Evolutionary conservation across 768 basidiomycete species (phyloP).

Genomic region (Tulasnella calospora): DNA sequence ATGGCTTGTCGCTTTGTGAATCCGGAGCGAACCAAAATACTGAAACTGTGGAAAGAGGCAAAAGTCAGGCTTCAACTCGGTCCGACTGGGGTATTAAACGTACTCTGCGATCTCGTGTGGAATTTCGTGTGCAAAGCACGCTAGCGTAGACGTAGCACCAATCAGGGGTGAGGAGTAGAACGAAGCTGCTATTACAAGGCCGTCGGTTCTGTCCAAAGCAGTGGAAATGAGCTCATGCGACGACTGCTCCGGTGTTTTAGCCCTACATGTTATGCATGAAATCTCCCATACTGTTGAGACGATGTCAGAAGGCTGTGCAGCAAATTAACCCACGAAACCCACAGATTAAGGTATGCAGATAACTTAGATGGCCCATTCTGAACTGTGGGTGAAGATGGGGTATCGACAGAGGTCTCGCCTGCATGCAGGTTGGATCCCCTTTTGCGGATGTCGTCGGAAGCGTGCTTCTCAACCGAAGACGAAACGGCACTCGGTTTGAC

Average conservation of each 20-base stretch:
- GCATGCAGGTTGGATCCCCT: constrained; percentile 28
- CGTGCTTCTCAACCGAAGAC: neutral
- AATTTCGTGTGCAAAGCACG: constrained; percentile 92
- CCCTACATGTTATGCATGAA: constrained; percentile 89
- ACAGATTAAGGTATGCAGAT: constrained; percentile 88
- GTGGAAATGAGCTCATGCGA: neutral
- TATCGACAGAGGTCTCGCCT: constrained; percentile 35
- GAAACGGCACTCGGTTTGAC: constrained; percentile 30
- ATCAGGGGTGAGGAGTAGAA: constrained; percentile 94
- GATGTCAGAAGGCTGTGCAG: neutral
- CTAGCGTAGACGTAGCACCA: constrained; percentile 90
- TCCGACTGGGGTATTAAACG: constrained; percentile 50
- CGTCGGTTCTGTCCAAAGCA: constrained; percentile 68
- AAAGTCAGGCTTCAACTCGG: neutral
- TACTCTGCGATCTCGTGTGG: constrained; percentile 98
- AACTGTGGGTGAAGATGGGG: constrained; percentile 30
- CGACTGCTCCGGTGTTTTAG: neutral
- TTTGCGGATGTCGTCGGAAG: constrained; percentile 3
- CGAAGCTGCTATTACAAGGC: constrained; percentile 93
- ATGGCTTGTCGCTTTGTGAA: constrained; percentile 89
- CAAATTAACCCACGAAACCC: neutral
- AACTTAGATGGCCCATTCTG: constrained; percentile 54
- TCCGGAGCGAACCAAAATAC: constrained; percentile 53
- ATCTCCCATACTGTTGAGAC: constrained; percentile 52
- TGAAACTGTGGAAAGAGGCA: constrained; percentile 10